These are phyloP conservation scores for Leccinum subtestaceum DNA, from an alignment of 768 basidiomycete genomes.

Conservation along the genomic window DNA sequence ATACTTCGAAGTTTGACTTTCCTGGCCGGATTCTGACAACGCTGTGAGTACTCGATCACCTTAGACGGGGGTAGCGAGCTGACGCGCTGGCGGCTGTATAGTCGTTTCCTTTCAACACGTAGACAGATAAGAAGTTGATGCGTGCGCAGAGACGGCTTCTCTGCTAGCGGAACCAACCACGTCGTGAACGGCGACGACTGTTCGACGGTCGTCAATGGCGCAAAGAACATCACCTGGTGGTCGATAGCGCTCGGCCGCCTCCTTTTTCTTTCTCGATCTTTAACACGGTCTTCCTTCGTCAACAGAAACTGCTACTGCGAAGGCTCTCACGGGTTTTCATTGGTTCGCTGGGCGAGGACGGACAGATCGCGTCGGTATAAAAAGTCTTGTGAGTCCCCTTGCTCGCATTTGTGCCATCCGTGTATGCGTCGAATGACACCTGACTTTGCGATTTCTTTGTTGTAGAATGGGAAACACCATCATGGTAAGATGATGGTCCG, in stretches of 20 bases:
- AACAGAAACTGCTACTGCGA: slow-evolving; percentile 51
- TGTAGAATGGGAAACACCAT: slow-evolving; percentile 22
- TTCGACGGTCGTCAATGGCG: slow-evolving; percentile 54
- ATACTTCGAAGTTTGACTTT: slow-evolving; percentile 17
- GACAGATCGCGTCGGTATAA: slow-evolving; percentile 53
- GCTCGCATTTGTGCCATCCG: slow-evolving; percentile 10
- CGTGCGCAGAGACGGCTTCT: background rate
- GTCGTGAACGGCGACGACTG: slow-evolving; percentile 64
- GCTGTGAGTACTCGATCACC: slow-evolving; percentile 3
- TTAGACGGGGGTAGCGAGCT: background rate
- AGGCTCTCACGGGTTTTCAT: slow-evolving; percentile 59
- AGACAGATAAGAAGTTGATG: background rate
- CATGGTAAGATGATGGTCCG: slow-evolving; percentile 23
- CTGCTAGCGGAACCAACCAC: slow-evolving; percentile 15
- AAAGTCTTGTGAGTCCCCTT: slow-evolving; percentile 50
- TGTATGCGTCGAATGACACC: slow-evolving; percentile 23
- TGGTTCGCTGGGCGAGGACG: slow-evolving; percentile 40
- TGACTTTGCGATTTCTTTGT: background rate
- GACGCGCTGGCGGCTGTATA: background rate
- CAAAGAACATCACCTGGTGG: slow-evolving; percentile 53
- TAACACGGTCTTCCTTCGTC: slow-evolving; percentile 28
- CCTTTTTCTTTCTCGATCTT: background rate
- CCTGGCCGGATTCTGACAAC: slow-evolving; percentile 49
- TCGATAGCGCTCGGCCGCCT: slow-evolving; percentile 7
- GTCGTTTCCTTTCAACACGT: slow-evolving; percentile 4